phyloP scores from a whole-genome alignment of 1,284 basidiomycete genomes.

The Austroboletus novae-zelandiae region DNA sequence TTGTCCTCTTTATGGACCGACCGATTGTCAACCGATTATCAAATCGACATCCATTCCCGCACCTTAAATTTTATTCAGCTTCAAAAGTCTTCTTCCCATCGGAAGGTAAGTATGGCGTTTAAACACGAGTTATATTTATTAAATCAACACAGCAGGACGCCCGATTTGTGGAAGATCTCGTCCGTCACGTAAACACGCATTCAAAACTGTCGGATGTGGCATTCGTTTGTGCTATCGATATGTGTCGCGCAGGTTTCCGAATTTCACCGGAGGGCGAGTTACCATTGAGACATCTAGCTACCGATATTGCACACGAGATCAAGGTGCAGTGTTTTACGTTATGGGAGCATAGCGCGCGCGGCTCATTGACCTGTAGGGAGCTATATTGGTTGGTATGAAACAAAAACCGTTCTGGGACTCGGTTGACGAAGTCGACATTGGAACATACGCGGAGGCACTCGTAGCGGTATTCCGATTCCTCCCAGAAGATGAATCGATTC shows the following conservation, averaged over 20 bases:
- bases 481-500: slow-evolving; percentile 56
- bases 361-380: slow-evolving; percentile 34
- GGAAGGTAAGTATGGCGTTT: slow-evolving; percentile 37
- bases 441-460: slow-evolving; percentile 74
- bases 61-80: slow-evolving; percentile 32
- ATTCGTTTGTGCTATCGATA: slow-evolving; percentile 76
- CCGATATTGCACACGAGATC: slow-evolving; percentile 76
- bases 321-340: slow-evolving; percentile 49
- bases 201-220: slow-evolving; percentile 64
- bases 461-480: slow-evolving; percentile 72
- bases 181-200: slow-evolving; percentile 47
- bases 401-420: slow-evolving; percentile 71
- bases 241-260: slow-evolving; percentile 77
- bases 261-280: slow-evolving; percentile 65
- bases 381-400: slow-evolving; percentile 46
- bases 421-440: slow-evolving; percentile 72
- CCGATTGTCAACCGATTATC: slow-evolving; percentile 57
- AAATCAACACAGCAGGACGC: slow-evolving; percentile 38
- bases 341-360: not conserved
- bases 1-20: slow-evolving; percentile 81
- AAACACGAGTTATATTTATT: not conserved
- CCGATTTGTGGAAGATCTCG: slow-evolving; percentile 56
- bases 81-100: slow-evolving; percentile 32
- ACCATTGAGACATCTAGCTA: slow-evolving; percentile 66
- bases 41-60: slow-evolving; percentile 37